Base-by-base conservation (phyloP, 257 asterid genomes). In the Vinca minor region DNA sequence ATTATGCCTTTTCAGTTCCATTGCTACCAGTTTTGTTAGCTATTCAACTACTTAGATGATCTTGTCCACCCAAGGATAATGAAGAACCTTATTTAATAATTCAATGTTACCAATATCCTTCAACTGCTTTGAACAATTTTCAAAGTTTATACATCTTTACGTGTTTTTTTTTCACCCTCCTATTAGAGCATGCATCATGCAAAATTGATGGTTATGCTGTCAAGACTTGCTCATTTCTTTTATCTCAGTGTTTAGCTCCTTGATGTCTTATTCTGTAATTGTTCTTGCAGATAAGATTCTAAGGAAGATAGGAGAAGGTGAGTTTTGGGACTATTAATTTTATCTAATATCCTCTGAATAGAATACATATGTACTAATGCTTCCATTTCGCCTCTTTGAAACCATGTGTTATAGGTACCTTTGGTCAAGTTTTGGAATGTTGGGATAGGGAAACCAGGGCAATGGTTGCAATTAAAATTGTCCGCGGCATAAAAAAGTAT, bases 351-450 rank as follows among this genome's bases (percentile, higher is more conserved):
- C 32, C 60, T 36, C 13, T 42, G 47, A 31, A 67, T 46, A 2
- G 17, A 10, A 23, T 20, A 1, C 25, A 5, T 10, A 45, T 2
- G 12, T 12, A 0, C 8, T 36, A 2, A 20, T 26, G 7, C 66
- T 7, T 25, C 18, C n/a, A 10, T n/a, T 61, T 49, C 61, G n/a
- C 47, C 42, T 29, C 68, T 63, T 58, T 42, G 14, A 21, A 44
- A 5, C 20, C 46, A 17, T 63, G 67, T 59, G 31, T 42, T 71
- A 38, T 38, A 81, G 85, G 83, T 70, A 81, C 85, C 36, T 81
- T 81, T 64, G 85, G 85, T 52, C 85, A 81, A 74, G 85, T 81
- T 63, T 58, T 81, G 68, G 83, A 81, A 75, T 77, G 85, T 63
- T 81, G 85, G 85, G 85, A 81, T 67, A 75, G 85, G 52, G 83